Base-by-base conservation (phyloP, 2,329 filamentous ascomycete genomes). In the Fusarium siculi region DNA sequence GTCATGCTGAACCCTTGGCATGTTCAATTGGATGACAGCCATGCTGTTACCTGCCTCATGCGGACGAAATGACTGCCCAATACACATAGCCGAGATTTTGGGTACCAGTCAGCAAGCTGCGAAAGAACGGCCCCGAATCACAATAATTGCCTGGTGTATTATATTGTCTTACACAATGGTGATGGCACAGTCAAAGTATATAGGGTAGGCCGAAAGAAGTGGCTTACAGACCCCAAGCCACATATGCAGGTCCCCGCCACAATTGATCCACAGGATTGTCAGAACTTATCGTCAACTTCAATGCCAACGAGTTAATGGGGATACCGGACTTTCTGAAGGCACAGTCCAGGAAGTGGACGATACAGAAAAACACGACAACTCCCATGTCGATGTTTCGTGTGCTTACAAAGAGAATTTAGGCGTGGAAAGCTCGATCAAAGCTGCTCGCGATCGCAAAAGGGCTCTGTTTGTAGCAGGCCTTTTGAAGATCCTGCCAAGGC, bases 271-370 rank as follows among this genome's bases (percentile, higher is more conserved):
- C 76, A 63, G 37, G 34, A n/a, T 39, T 50, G 53, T 53, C 61
- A 78, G 76, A 78, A 78, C 75, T 75, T 55, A 76, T 78, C 72
- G 56, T 63, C 68, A 70, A 77, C 74, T 72, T 73, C 70, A 69
- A 67, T 70, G 57, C 59, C 59, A 55, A 64, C 32, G 44, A 62
- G 47, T 52, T 42, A 53, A 42, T 52, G 49, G 62, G 58, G 66
- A 64, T 64, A 67, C 57, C 74, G 63, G 55, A 66, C 50, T 63
- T 60, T 39, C 32, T 53, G 43, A 72, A 58, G 50, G 39, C 71
- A 74, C 44, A 65, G 32, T 68, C 67, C 53, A 63, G 25, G 25
- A 25, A 72, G 71, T 67, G 67, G 63, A 54, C 43, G 43, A 60
- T 54, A 60, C 47, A 58, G 63, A 30, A 43, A 43, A 50, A 37